Conservation (phyloP, 78 protist genomes). For the Polysphondylium violaceum region DNA sequence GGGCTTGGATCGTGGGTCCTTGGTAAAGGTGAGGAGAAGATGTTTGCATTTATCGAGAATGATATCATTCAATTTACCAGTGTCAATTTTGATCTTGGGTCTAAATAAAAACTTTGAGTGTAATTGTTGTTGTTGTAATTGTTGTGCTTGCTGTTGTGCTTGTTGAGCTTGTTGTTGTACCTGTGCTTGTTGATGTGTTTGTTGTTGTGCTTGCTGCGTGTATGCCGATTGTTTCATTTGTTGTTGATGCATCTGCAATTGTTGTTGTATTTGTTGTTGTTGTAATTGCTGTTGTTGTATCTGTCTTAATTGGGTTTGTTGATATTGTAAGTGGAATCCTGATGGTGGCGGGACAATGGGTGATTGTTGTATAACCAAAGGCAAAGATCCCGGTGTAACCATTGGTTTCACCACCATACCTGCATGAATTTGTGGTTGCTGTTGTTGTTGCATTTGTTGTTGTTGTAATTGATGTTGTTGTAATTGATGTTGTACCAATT, state of each 20-base stretch:
- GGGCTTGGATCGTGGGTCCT: slow-evolving; percentile 37
- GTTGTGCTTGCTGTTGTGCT: not conserved
- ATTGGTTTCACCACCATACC: slow-evolving; percentile 9
- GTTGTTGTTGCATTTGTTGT: not conserved
- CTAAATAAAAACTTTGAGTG: not conserved
- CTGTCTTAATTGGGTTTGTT: not conserved
- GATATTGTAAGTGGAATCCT: not conserved
- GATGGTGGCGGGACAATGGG: no score
- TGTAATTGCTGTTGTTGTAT: not conserved
- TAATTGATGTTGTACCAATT: not conserved
- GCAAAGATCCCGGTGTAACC: not conserved
- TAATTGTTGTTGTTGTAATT: slow-evolving; percentile 11
- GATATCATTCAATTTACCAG: not conserved
- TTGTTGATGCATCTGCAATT: not conserved
- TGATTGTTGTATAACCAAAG: not conserved
- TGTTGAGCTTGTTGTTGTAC: not conserved
- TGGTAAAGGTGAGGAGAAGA: not conserved
- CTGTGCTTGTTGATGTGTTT: slow-evolving; percentile 1
- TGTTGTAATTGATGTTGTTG: not conserved
- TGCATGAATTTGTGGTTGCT: slow-evolving; percentile 15
- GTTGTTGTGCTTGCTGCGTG: slow-evolving; percentile 6
- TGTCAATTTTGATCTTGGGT: slow-evolving; percentile 18
- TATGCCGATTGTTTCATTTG: not conserved
- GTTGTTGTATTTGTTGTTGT: slow-evolving; percentile 3
- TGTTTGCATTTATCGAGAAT: slow-evolving; percentile 15